Evolutionary conservation across 495 filamentous ascomycete species (phyloP).

Genomic region (Bacidia gigantensis): DNA sequence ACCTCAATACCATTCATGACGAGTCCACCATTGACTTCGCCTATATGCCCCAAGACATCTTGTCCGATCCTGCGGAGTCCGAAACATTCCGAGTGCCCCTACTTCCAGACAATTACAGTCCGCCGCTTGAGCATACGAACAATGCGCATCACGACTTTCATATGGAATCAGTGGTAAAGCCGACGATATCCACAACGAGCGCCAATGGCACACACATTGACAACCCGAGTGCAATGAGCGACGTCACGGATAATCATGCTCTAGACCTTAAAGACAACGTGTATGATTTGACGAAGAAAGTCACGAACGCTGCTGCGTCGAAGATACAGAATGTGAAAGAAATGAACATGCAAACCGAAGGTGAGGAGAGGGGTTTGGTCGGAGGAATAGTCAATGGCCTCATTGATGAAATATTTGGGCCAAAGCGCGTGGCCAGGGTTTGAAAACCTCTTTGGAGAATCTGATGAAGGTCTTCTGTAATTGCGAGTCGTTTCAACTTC

Average conservation of each 20-base stretch:
- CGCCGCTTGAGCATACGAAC: constrained; percentile 7
- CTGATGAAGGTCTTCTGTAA: neutral
- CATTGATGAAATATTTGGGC: constrained; percentile 44
- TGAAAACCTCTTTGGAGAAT: neutral
- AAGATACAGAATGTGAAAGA: constrained; percentile 22
- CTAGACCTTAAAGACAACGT: constrained; percentile 43
- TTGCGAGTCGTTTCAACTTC: neutral
- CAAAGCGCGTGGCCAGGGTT: constrained; percentile 6
- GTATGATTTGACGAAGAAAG: constrained; percentile 41
- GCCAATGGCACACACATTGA: constrained; percentile 39
- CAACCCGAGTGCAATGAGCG: constrained; percentile 38
- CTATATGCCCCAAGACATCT: constrained; percentile 41
- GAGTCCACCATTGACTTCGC: constrained; percentile 49
- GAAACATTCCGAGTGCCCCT: constrained; percentile 35
- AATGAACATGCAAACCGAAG: constrained; percentile 19
- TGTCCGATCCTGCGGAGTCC: constrained; percentile 23
- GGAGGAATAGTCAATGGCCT: constrained; percentile 41
- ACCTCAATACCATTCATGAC: constrained; percentile 32
- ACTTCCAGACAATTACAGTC: constrained; percentile 33
- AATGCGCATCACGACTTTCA: constrained; percentile 10
- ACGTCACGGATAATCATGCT: constrained; percentile 44
- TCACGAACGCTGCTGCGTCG: constrained; percentile 26
- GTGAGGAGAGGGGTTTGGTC: constrained; percentile 32
- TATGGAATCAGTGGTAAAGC: constrained; percentile 34
- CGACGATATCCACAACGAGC: constrained; percentile 43